phyloP scores from a whole-genome alignment of 169 alveolate genomes.

The Cryptosporidium xiaoi region DNA sequence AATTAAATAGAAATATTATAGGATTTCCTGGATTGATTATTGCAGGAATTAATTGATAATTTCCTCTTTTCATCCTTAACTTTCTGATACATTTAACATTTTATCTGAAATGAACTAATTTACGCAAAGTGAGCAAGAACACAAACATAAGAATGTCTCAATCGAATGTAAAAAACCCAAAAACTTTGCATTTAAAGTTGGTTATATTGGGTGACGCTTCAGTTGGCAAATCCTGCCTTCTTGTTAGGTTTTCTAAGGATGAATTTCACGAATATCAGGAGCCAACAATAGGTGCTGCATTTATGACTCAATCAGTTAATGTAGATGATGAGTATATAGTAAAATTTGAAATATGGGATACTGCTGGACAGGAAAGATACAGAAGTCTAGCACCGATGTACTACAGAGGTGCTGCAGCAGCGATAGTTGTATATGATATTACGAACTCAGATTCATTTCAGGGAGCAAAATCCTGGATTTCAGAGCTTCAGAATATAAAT shows the following conservation, averaged over 20 bases:
- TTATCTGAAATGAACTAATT: too few relatives aligned
- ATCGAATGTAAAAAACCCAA: slow-evolving; percentile 52
- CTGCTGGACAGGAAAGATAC: slow-evolving; percentile 89
- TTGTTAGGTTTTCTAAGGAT: slow-evolving; percentile 86
- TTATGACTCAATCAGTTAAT: slow-evolving; percentile 87
- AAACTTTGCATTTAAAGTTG: slow-evolving; percentile 82
- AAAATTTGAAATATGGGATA: slow-evolving; percentile 90
- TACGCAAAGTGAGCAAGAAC: background rate
- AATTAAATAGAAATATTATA: too few relatives aligned
- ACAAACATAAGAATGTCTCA: slow-evolving; percentile 54
- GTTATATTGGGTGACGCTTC: slow-evolving; percentile 92
- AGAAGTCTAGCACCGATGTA: slow-evolving; percentile 90
- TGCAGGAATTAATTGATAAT: too few relatives aligned
- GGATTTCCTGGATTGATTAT: too few relatives aligned
- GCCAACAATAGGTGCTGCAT: slow-evolving; percentile 94
- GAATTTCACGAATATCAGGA: slow-evolving; percentile 87
- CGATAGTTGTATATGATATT: slow-evolving; percentile 90
- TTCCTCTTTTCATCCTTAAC: too few relatives aligned
- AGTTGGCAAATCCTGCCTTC: slow-evolving; percentile 92
- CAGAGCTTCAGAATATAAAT: slow-evolving; percentile 86
- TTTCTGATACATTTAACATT: too few relatives aligned
- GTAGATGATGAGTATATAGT: slow-evolving; percentile 80
- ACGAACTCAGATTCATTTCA: slow-evolving; percentile 88
- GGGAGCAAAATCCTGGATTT: slow-evolving; percentile 90
- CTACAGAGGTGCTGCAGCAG: slow-evolving; percentile 93